Conservation (phyloP, 768 basidiomycete species). For the Auricularia auricula-judae region DNA sequence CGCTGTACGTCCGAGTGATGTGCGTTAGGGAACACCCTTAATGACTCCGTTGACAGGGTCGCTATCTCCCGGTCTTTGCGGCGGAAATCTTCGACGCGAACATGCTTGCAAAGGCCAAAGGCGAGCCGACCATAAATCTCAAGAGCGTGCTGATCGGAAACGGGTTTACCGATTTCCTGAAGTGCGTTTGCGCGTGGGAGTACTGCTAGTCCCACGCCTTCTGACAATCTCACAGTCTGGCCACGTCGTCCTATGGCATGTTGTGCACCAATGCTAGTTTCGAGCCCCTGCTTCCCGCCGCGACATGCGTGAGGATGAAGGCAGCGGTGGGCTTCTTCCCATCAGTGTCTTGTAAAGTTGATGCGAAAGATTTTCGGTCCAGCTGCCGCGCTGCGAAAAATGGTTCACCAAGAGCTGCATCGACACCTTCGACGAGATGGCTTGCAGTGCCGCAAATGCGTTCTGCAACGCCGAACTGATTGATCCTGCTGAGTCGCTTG, state of each 20-base stretch:
- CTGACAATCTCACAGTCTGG: constrained; percentile 4
- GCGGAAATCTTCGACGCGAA: constrained; percentile 71
- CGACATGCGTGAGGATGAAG: constrained; percentile 10
- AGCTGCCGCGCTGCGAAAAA: constrained; percentile 61
- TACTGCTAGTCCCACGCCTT: background rate
- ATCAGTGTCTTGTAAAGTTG: too few species aligned
- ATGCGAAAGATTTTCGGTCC: background rate
- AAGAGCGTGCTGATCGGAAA: constrained; percentile 58
- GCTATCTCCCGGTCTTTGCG: constrained; percentile 66
- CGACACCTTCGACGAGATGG: constrained; percentile 52
- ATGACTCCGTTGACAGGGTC: constrained; percentile 32
- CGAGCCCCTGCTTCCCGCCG: constrained; percentile 7
- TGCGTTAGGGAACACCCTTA: background rate
- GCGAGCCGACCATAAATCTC: constrained; percentile 48
- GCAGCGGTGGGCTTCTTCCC: background rate
- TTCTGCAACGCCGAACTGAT: constrained; percentile 54
- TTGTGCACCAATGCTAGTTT: constrained; percentile 8
- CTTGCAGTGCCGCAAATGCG: constrained; percentile 51
- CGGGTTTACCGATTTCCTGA: constrained; percentile 8
- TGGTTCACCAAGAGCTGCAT: constrained; percentile 49
- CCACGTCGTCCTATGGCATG: constrained; percentile 8
- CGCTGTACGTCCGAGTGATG: constrained; percentile 24
- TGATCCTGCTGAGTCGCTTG: constrained; percentile 25
- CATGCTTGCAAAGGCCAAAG: constrained; percentile 34
- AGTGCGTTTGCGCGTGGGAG: background rate